Evolutionary conservation across 306 rosid genomes (phyloP).

Genomic region (Argentina anserina): DNA sequence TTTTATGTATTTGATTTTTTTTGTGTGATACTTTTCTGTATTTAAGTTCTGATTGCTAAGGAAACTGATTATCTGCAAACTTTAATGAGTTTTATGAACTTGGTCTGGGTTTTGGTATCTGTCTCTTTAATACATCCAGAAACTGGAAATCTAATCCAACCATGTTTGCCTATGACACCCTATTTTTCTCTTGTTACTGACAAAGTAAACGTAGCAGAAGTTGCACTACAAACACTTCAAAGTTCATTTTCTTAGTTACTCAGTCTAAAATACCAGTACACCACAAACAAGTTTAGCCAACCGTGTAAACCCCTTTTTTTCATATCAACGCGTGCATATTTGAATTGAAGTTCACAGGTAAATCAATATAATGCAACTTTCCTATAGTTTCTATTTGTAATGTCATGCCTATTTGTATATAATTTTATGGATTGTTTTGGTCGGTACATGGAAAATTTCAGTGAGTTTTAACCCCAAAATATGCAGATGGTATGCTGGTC

Average conservation of each 20-base stretch:
- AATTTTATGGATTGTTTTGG: neutral
- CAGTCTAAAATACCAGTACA: neutral
- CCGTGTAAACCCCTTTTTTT: too few relatives aligned
- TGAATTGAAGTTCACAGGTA: too few relatives aligned
- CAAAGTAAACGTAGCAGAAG: neutral
- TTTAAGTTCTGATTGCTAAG: neutral
- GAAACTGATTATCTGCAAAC: neutral
- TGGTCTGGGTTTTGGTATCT: neutral
- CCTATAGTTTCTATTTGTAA: neutral
- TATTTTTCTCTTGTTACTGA: neutral
- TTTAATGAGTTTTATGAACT: neutral
- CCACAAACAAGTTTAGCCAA: neutral
- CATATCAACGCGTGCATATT: neutral
- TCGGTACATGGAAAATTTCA: neutral
- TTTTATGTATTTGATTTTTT: neutral
- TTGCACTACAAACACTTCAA: neutral
- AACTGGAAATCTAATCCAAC: neutral
- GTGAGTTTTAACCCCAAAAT: neutral
- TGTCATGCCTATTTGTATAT: neutral
- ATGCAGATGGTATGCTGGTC: slow-evolving; percentile 29
- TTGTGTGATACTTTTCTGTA: too few relatives aligned
- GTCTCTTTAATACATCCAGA: neutral
- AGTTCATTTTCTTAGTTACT: neutral
- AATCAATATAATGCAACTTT: too few relatives aligned
- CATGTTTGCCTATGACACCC: neutral